Conservation (phyloP, 1,139 yeast genomes). For the Scheffersomyces cryptocercus region DNA sequence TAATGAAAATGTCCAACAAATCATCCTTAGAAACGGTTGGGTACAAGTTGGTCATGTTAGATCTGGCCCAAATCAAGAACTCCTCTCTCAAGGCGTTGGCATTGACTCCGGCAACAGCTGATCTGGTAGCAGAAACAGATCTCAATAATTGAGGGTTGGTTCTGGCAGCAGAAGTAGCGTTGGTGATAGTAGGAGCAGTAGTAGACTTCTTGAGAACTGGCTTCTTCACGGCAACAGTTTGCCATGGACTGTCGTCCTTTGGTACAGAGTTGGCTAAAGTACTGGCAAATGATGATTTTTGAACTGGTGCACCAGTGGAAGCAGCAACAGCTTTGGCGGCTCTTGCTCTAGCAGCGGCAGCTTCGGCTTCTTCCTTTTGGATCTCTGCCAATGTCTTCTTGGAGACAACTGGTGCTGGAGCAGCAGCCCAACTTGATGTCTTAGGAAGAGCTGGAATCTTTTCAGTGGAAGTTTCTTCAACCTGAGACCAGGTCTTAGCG, state of each 20-base stretch:
- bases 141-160: constrained; percentile 48
- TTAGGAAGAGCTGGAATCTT: constrained; percentile 38
- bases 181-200: constrained; percentile 20
- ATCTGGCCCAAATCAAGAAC: constrained; percentile 82
- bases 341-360: constrained; percentile 33
- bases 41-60: constrained; percentile 70
- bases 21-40: constrained; percentile 75
- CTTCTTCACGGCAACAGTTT: constrained; percentile 37
- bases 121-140: constrained; percentile 43
- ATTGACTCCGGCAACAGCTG: constrained; percentile 27
- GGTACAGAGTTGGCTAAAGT: constrained; percentile 25
- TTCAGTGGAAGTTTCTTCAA: constrained; percentile 26
- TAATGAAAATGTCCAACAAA: constrained; percentile 74
- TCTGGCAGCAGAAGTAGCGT: constrained; percentile 25
- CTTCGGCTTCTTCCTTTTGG: constrained; percentile 48
- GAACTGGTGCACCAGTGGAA: constrained; percentile 13
- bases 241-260: constrained; percentile 46
- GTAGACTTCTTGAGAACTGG: constrained; percentile 24
- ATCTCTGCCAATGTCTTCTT: constrained; percentile 48
- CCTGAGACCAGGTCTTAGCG: constrained; percentile 23
- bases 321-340: constrained; percentile 17
- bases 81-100: constrained; percentile 51
- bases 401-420: constrained; percentile 21
- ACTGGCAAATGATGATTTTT: constrained; percentile 18
- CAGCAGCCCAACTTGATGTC: constrained; percentile 58